Conservation (phyloP, 1,284 basidiomycete genomes). For the Apiotrichum montevideense region DNA sequence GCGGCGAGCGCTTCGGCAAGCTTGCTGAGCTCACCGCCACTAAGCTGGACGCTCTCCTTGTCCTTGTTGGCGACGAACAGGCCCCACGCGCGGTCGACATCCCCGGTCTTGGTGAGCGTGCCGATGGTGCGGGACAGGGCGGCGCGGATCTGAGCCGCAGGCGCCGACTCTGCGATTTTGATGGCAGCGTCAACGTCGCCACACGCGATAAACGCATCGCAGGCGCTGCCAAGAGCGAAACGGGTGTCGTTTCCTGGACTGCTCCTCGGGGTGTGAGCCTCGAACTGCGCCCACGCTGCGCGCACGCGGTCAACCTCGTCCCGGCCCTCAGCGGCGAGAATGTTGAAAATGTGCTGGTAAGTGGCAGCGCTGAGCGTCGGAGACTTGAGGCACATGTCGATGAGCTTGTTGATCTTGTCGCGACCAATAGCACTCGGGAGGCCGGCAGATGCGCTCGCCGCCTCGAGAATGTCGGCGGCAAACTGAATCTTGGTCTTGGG, state of each 20-base stretch:
- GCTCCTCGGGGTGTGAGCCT: not conserved
- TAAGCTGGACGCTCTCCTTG: not conserved
- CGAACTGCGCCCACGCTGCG: not conserved
- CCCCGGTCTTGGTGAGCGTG: conserved; percentile 57
- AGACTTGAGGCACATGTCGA: not conserved
- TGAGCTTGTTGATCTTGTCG: not conserved
- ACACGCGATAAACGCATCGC: conserved; percentile 47
- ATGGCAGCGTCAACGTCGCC: not conserved
- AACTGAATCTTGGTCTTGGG: conserved; percentile 15
- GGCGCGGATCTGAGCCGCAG: not conserved
- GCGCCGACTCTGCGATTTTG: not conserved
- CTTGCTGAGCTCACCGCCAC: not conserved
- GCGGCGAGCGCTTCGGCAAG: conserved; percentile 52
- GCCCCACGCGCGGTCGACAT: conserved; percentile 58
- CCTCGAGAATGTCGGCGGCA: conserved; percentile 2
- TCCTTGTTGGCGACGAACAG: conserved; percentile 53
- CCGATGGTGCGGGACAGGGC: not conserved
- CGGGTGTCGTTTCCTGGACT: not conserved
- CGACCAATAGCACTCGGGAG: not conserved
- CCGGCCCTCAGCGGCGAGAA: conserved; percentile 4
- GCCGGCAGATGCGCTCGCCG: conserved; percentile 3
- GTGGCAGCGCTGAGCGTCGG: not conserved
- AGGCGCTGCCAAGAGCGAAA: conserved; percentile 51
- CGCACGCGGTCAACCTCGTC: not conserved
- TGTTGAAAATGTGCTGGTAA: not conserved